These are phyloP conservation scores for Globisporangium solare DNA, from an alignment of 352 stramenopile species.

Conservation along the genomic window DNA sequence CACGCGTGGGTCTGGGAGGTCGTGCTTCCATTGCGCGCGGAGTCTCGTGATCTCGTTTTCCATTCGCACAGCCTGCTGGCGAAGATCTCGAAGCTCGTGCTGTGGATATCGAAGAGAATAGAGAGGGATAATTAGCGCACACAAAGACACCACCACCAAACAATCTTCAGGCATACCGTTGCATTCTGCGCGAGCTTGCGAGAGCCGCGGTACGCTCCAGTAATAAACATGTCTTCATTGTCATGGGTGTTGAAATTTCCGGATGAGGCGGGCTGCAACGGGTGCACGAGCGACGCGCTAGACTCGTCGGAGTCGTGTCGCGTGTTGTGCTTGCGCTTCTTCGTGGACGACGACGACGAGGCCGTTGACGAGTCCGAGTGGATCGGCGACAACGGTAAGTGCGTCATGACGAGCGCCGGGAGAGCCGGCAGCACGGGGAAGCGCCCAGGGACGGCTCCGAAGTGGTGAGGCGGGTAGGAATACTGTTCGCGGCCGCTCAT, in stretches of 20 bases:
- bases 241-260: background rate
- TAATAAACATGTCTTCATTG: conserved; percentile 33
- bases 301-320: background rate
- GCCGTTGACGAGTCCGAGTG: background rate
- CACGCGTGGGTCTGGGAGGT: conserved; percentile 27
- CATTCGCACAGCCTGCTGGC: conserved; percentile 38
- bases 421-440: background rate
- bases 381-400: background rate
- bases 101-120: conserved; percentile 1
- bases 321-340: background rate
- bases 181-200: conserved; percentile 30
- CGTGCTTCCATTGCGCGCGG: conserved; percentile 36
- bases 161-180: conserved; percentile 17
- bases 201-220: conserved; percentile 21
- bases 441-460: too few species aligned
- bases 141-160: too few species aligned
- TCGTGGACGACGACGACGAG: background rate
- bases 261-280: background rate
- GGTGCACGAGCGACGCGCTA: background rate
- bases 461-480: too few species aligned
- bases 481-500: too few species aligned
- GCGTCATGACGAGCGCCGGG: background rate
- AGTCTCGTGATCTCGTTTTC: conserved; percentile 35
- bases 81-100: conserved; percentile 49
- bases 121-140: background rate